Base-by-base conservation (phyloP, 2,329 filamentous ascomycete species). In the Myriosclerotinia duriaeana region DNA sequence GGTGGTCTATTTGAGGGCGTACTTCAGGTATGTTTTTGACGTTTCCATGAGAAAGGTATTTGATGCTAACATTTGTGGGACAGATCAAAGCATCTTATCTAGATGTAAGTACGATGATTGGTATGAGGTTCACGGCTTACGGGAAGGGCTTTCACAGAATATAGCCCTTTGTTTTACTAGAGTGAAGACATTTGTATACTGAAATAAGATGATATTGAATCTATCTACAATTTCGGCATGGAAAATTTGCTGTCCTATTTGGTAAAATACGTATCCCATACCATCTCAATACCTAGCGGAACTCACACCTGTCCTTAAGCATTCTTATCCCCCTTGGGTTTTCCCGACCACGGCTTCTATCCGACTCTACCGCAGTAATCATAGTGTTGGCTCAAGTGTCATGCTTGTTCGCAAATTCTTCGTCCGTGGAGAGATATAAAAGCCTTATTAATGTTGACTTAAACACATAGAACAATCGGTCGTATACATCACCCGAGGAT, bases 1-100 rank as follows among this genome's bases (percentile, higher is more conserved):
- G 87, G 91, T 99, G 76, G 88, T 99, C 77, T 99, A 99, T 80
- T 84, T 99, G 80, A 86, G 95, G 78, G 93, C 94, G 71, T 99
- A 99, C 84, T 99, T 99, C 85, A 88, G 93, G 84, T 91, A 78
- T 76, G 79, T 78, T 26, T 66, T 40, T 46, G 59, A 38, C 63
- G 54, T 67, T 44, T 17, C 30, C 36, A 52, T 20, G 7, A 14
- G 38, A 30, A 17, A 22, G 67, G 34, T 55, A 68, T 67, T 67
- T 38, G 42, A 54, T 60, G 34, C 69, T 75, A 67, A 71, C 53
- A 34, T 22, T 40, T 67, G 26, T 53, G 38, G 20, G 17, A 58
- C 72, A 88, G 85, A 74, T 89, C 87, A 73, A 89, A 89, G 83
- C 87, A 89, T 80, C 85, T 89, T 71, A 89, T 89, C 74, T 89